phyloP scores from a whole-genome alignment of 2,329 filamentous ascomycete genomes.

The Uncinocarpus reesii region DNA sequence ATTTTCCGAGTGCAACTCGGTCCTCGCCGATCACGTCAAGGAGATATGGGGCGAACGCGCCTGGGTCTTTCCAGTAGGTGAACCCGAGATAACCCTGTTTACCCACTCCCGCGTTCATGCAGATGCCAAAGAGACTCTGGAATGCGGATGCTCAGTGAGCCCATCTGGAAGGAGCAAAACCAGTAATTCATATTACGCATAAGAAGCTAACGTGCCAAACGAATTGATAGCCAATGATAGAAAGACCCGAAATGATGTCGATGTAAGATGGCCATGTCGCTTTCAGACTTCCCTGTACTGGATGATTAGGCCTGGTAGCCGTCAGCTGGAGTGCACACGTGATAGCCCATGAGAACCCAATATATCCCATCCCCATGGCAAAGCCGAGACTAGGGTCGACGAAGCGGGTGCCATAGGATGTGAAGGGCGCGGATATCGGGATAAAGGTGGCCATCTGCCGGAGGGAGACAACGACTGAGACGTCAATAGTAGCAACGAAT shows the following conservation, averaged over 20 bases:
- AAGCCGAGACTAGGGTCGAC: constrained; percentile 63
- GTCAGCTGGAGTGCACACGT: constrained; percentile 65
- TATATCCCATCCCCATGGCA: constrained; percentile 74
- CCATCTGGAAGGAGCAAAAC: constrained; percentile 67
- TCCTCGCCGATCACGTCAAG: constrained; percentile 43
- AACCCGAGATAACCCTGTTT: constrained; percentile 64
- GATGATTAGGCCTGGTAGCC: constrained; percentile 61
- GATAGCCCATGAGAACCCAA: constrained; percentile 67
- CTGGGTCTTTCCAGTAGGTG: constrained; percentile 58
- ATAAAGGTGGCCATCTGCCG: constrained; percentile 67
- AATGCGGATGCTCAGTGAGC: too few relatives aligned
- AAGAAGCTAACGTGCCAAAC: constrained; percentile 59
- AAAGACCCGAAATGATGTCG: constrained; percentile 60
- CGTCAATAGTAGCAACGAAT: constrained; percentile 62
- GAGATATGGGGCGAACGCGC: constrained; percentile 47
- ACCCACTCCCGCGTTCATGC: constrained; percentile 61
- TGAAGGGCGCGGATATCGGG: constrained; percentile 66
- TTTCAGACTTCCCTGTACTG: constrained; percentile 57
- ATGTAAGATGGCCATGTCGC: constrained; percentile 65
- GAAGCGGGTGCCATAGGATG: constrained; percentile 64
- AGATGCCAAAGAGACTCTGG: constrained; percentile 67
- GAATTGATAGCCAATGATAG: constrained; percentile 60
- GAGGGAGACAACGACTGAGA: constrained; percentile 58
- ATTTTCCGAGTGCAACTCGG: constrained; percentile 44
- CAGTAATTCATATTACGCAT: constrained; percentile 72